Base-by-base conservation (phyloP, 306 rosid species). In the Cajanus cajan region DNA sequence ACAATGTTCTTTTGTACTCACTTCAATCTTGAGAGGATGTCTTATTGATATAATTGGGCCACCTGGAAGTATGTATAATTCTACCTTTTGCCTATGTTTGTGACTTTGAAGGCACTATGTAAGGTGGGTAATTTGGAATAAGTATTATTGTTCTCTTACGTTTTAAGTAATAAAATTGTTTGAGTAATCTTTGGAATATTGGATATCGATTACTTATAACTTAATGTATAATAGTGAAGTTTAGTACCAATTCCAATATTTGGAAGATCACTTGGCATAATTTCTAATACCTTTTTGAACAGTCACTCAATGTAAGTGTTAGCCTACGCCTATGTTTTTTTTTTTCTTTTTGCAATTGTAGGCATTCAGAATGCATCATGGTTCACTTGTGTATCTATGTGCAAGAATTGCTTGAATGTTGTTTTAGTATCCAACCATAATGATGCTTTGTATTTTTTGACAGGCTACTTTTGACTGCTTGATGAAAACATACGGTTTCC, bases 381-480 rank as follows among this genome's bases (percentile, higher is more conserved):
- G 11, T 24, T 74, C 33, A 9, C 19, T 6, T 12, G 0, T n/a
- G 25, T 40, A 67, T 12, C 7, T 19, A 12, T 39, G 15, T 66
- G 9, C 69, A 31, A 2, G 1, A 43, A 4, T 62, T 43, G 37
- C 2, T 21, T 4, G 12, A 6, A 12, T 43, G 21, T 5, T 68
- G 19, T 33, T 14, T 25, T 7, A 13, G 16, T 43, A 43, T 6
- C 14, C 9, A 22, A 41, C 2, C 22, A 41, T 2, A 15, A 0
- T 16, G 7, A 33, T 7, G n/a, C 3, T 0, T 1, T 22, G 12
- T 15, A 21, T 48, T 39, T 61, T 61, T 70, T 18, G 12, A 2
- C 82, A 82, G 86, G 86, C 86, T 11, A 82, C 86, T 1, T 82
- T 82, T 44, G 79, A 82, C 0, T 82, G 82, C 58, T 41, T 82